Evolutionary conservation across 441 rosid genomes (phyloP), one percentile per base, ranked within the genome.

Genomic region (Populus hybrid): DNA sequence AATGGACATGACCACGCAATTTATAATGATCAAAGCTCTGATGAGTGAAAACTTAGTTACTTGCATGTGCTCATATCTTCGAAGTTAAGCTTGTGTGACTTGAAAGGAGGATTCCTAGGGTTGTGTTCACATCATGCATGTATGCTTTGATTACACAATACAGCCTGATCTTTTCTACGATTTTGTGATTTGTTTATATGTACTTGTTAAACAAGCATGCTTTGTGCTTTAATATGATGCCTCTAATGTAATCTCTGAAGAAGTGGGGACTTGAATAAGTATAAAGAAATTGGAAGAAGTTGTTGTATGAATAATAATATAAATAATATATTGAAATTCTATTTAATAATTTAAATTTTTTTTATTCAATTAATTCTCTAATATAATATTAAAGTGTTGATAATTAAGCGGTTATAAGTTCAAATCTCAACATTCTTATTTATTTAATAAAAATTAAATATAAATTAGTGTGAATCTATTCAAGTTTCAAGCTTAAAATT

Each of bases 401-500:
- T 26, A 26, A 26, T 26, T 2, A 26, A 26, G 28, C 1, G 2
- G 28, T 26, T 26, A 26, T 26, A 2, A 26, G 28, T 26, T 26
- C 1, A 2, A 26, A 26, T 26, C 28, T 26, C 2, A 26, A 1
- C 1, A 26, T 26, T 26, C 28, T 26, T 26, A 1, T 26, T 26
- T 26, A 26, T 26, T 26, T 26, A 26, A 26, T 26, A 26, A 26
- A 26, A 26, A 26, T 30, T 30, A 30, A 30, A 3, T 3, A 30
- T 30, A 30, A 30, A 3, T 3, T 30, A 30, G 4, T 30, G 4
- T 30, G 32, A 3, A 3, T 30, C 3, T 30, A 3, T 30, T 0
- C 4, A 30, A 30, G 0, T 38, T 38, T 38, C 0, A 38, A 38
- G 1, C 0, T 0, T 0, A 38, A 9, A 38, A 0, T 2, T 0